Evolutionary conservation across 495 filamentous ascomycete species (phyloP).

Genomic region (Endocarpon pusillum): DNA sequence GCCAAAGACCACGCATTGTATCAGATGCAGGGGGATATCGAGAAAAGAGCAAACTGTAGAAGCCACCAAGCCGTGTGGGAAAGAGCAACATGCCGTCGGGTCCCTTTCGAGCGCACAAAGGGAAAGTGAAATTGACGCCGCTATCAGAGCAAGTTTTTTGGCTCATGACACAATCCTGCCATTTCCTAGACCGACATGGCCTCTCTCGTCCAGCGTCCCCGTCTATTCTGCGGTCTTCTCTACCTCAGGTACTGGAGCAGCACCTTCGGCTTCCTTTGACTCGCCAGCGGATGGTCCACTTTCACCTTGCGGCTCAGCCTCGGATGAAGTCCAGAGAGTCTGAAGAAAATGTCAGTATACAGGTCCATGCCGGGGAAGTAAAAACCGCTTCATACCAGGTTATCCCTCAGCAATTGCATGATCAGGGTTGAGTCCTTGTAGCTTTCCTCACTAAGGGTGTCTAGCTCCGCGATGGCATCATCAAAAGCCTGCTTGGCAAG

Average conservation of each 20-base stretch:
- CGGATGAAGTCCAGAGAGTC: slow-evolving; percentile 99
- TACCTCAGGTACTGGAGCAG: slow-evolving; percentile 28
- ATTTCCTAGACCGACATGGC: no score
- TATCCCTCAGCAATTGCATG: slow-evolving; percentile 98
- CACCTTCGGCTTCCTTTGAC: slow-evolving; percentile 32
- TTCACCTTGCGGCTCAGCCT: slow-evolving; percentile 61
- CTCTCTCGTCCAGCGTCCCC: no score
- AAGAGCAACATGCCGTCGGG: no score
- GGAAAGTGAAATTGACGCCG: no score
- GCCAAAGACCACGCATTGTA: no score
- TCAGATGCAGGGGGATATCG: no score
- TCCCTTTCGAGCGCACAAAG: no score
- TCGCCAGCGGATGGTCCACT: slow-evolving; percentile 37
- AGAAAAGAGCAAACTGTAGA: no score
- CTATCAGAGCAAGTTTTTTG: no score
- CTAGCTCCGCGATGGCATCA: slow-evolving; percentile 96
- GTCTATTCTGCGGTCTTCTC: slow-evolving; percentile 43
- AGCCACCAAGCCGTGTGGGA: no score
- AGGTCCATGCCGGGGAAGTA: not conserved
- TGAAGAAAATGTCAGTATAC: slow-evolving; percentile 18
- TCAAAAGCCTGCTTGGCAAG: slow-evolving; percentile 99
- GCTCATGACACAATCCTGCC: no score
- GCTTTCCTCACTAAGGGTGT: slow-evolving; percentile 97
- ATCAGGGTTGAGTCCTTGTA: slow-evolving; percentile 99
- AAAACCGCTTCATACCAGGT: slow-evolving; percentile 52